Evolutionary conservation across 352 stramenopile species (phyloP), one percentile per base, ranked within the genome.

Genomic region (Globisporangium splendens): DNA sequence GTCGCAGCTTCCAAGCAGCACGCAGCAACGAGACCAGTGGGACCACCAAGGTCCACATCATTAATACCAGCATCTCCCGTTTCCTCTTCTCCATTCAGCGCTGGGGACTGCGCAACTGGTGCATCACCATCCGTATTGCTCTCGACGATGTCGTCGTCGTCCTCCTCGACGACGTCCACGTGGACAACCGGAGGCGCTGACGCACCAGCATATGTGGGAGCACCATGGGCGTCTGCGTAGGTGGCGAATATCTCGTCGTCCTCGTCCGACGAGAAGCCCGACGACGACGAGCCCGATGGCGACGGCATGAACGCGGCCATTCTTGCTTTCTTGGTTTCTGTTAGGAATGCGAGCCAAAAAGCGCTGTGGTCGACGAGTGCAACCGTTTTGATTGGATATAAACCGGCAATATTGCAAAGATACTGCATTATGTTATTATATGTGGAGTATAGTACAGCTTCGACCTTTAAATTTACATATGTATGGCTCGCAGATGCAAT

Each of bases 181-280:
- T 58, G 28, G 14, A 83, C 56, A 35, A 35, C 28, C 7, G 28
- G 28, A 35, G 28, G 28, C 10, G 28, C 28, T 35, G 28, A 35
- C 28, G 28, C 28, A 8, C 28, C 28, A 8, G 28, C 28, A 8
- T 35, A 35, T 35, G 28, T 8, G 11, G 17, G 46, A 12, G 42
- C 43, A 18, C n/a, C 18, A 14, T 15, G 17, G 7, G 35, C 39
- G 8, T 53, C 35, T 3, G 42, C 1, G 7, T 61, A 20, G 7
- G 21, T 12, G 2, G 65, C 44, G 13, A 63, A 10, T 41, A 64
- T 54, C 12, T 35, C 57, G 31, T 70, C 64, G 17, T 78, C 68
- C 22, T 79, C 70, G 41, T 79, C 68, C 39, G 70, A 79, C 15
- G 73, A 83, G 57, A 79, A 79, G 21, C 61, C 62, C 13, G 73